These are phyloP conservation scores for Pleoardoris graminearum DNA, from an alignment of 2,329 filamentous ascomycete genomes.

Conservation along the genomic window DNA sequence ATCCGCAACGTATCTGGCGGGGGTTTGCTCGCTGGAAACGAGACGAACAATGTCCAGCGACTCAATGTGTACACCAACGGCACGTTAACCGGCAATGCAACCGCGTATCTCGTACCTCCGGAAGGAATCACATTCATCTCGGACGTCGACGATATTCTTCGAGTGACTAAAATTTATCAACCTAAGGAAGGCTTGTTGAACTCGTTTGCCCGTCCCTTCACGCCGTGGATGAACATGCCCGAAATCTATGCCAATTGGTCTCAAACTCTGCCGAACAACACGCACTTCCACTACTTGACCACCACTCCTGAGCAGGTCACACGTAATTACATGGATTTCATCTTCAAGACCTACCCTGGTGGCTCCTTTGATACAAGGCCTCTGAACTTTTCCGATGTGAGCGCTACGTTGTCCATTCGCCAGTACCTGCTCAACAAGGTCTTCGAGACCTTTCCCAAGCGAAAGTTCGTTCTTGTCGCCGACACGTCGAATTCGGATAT, in stretches of 20 bases:
- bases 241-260: conserved; percentile 78
- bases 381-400: conserved; percentile 76
- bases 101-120: conserved; percentile 73
- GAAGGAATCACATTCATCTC: conserved; percentile 72
- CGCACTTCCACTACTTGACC: conserved; percentile 81
- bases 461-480: conserved; percentile 75
- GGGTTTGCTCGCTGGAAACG: conserved; percentile 63
- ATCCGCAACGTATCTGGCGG: conserved; percentile 61
- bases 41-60: conserved; percentile 66
- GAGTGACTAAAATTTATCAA: conserved; percentile 79
- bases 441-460: conserved; percentile 73
- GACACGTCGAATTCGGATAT: conserved; percentile 78
- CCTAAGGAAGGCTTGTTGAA: conserved; percentile 76
- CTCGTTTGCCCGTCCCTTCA: conserved; percentile 72
- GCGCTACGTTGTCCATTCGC: conserved; percentile 72
- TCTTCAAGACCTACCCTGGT: conserved; percentile 75
- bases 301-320: conserved; percentile 79
- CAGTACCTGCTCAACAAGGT: conserved; percentile 70
- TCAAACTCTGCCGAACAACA: conserved; percentile 60
- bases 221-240: conserved; percentile 78
- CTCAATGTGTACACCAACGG: conserved; percentile 70
- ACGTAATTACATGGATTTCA: conserved; percentile 77
- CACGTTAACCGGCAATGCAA: conserved; percentile 69
- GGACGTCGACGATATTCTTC: conserved; percentile 79
- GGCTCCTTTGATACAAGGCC: conserved; percentile 75